These are phyloP conservation scores for Aspergillus texensis DNA, from an alignment of 2,329 filamentous ascomycete species.

Conservation along the genomic window DNA sequence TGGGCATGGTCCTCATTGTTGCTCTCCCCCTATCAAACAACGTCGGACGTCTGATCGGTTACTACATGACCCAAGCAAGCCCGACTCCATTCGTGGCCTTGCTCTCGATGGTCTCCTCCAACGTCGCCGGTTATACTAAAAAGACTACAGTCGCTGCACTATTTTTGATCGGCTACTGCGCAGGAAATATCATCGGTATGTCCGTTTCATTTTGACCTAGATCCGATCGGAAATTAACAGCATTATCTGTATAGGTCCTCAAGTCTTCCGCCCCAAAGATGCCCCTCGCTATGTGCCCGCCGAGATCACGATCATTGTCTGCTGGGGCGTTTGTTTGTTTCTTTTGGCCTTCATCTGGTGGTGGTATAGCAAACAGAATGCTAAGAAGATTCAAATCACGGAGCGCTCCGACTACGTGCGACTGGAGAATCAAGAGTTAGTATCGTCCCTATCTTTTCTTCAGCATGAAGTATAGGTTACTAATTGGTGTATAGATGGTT, in stretches of 20 bases:
- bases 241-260: constrained; percentile 47
- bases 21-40: constrained; percentile 62
- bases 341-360: constrained; percentile 64
- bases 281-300: constrained; percentile 64
- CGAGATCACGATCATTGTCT: constrained; percentile 65
- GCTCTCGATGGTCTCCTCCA: constrained; percentile 64
- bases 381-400: constrained; percentile 57
- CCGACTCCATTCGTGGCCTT: constrained; percentile 67
- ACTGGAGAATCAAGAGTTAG: constrained; percentile 67
- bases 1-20: constrained; percentile 67
- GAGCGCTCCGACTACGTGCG: constrained; percentile 60
- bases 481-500: constrained; percentile 45
- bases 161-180: constrained; percentile 51
- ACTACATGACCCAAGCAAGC: constrained; percentile 65
- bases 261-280: constrained; percentile 60
- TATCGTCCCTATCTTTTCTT: constrained; percentile 16
- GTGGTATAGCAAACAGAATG: constrained; percentile 63
- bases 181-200: constrained; percentile 60
- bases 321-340: constrained; percentile 56
- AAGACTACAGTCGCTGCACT: constrained; percentile 56
- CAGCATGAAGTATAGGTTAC: not conserved
- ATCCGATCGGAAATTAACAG: not conserved
- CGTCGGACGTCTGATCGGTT: constrained; percentile 62
- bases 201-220: constrained; percentile 13
- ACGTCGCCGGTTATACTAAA: constrained; percentile 59